phyloP scores from a whole-genome alignment of 305 asterid genomes.

The Lippia alba region DNA sequence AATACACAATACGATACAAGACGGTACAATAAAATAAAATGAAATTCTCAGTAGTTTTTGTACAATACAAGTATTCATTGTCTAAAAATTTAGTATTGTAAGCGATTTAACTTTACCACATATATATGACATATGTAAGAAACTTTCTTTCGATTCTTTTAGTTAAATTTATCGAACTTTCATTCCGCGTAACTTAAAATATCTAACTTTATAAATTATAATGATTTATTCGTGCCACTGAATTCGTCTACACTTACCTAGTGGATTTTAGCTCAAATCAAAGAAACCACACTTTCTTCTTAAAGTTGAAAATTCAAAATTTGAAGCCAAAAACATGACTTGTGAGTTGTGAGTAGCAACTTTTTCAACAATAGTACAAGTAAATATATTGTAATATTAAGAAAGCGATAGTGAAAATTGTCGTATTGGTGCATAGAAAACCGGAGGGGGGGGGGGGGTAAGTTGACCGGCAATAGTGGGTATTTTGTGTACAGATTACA shows the following conservation, averaged over 20 bases:
- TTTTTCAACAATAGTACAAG: not conserved
- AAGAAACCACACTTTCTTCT: not conserved
- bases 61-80: not conserved
- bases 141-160: not conserved
- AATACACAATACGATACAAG: too few species aligned
- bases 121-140: not conserved
- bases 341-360: not conserved
- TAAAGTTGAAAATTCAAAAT: not conserved
- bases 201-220: too few species aligned
- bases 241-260: too few species aligned
- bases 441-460: not conserved
- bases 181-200: too few species aligned
- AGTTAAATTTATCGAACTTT: too few species aligned
- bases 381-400: not conserved
- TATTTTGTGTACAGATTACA: conserved; percentile 33
- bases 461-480: conserved; percentile 34
- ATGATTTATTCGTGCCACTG: too few species aligned
- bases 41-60: too few species aligned
- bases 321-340: not conserved
- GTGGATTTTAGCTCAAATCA: not conserved
- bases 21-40: too few species aligned
- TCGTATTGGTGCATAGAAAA: conserved; percentile 30
- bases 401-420: not conserved
- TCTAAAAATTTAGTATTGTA: not conserved
- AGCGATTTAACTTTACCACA: not conserved